Evolutionary conservation across 1,284 basidiomycete genomes (phyloP), one percentile per base, ranked within the genome.

Genomic region (Volvariella volvacea): DNA sequence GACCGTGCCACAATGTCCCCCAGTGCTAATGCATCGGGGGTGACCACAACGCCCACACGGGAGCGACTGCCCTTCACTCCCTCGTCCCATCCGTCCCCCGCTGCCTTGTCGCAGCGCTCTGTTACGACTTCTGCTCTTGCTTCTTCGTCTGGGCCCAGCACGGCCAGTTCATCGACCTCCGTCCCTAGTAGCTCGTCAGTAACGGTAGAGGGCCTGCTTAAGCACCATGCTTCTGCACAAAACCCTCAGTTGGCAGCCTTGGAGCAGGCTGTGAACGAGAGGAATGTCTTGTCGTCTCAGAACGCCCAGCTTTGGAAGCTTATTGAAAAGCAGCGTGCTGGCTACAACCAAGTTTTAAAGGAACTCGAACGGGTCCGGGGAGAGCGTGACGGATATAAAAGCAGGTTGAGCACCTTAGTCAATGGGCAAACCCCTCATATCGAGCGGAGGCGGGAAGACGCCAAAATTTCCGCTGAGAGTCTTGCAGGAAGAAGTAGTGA

Each of bases 301-400:
- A 94, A 94, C 61, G 69, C 82, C 4, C 89, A 92, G 64, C 76
- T 93, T 22, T 93, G 91, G 91, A 92, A 92, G 63, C 74, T 93
- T 49, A 84, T 94, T 60, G 91, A 93, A 72, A 92, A 91, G 61
- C 88, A 92, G 55, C 73, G 83, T 43, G 62, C 74, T 30, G 82
- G 76, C 4, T 86, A 88, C 56, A 78, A 73, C 49, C 78, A 85
- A 48, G 76, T 85, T 43, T 67, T 86, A 59, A 87, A 84, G 64
- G 86, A 90, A 51, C 68, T 88, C 36, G 90, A 92, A 51, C 78
- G 91, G 37, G 76, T 93, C 43, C 74, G 90, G 14, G 68, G 70
- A 16, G 90, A 92, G 58, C 75, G 90, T n/a, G 90, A 92, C 55
- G 60, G 68, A 2, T 82, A 77, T 58, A 81, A 77, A 54, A 50